A percentile compares a stretch with the other conserved stretches of the same genome.
phyloP scores from a whole-genome alignment of 495 filamentous ascomycete genomes.

The Melanomma pulvis-pyrius region DNA sequence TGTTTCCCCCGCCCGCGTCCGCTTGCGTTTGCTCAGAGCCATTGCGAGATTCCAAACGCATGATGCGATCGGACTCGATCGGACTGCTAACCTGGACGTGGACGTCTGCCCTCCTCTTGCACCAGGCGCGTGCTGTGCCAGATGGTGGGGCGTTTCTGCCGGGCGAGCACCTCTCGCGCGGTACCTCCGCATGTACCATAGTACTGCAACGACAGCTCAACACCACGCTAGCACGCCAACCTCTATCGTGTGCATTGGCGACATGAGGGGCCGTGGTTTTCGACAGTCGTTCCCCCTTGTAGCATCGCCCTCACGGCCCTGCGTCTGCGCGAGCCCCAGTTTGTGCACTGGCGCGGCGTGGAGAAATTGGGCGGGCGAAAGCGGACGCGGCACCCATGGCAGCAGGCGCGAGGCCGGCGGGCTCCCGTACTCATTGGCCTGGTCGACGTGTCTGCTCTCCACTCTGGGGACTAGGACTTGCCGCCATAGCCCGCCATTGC shows the following conservation, averaged over 20 bases:
- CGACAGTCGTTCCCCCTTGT: not conserved
- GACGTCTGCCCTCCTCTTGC: not conserved
- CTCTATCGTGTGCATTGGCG: no score
- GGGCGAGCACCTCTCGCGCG: not conserved
- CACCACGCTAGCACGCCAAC: not conserved
- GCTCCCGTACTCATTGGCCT: slow-evolving; percentile 19
- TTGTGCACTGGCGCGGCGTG: not conserved
- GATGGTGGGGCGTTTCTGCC: not conserved
- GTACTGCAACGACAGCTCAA: slow-evolving; percentile 4
- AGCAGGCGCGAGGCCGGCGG: slow-evolving; percentile 10
- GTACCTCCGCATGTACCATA: no score
- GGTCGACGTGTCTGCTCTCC: not conserved
- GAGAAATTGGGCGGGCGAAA: slow-evolving; percentile 2
- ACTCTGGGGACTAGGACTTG: no score
- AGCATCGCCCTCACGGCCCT: not conserved
- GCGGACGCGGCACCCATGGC: slow-evolving; percentile 12
- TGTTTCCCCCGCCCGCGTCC: not conserved
- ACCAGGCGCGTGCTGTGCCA: not conserved
- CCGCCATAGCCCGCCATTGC: no score
- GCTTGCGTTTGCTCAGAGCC: not conserved
- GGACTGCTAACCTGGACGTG: no score
- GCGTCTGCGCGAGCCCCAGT: not conserved
- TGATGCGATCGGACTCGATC: not conserved
- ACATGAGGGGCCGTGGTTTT: not conserved
- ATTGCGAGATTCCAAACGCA: not conserved